Evolutionary conservation across 352 stramenopile genomes (phyloP).

Genomic region (Globisporangium cederbergense): DNA sequence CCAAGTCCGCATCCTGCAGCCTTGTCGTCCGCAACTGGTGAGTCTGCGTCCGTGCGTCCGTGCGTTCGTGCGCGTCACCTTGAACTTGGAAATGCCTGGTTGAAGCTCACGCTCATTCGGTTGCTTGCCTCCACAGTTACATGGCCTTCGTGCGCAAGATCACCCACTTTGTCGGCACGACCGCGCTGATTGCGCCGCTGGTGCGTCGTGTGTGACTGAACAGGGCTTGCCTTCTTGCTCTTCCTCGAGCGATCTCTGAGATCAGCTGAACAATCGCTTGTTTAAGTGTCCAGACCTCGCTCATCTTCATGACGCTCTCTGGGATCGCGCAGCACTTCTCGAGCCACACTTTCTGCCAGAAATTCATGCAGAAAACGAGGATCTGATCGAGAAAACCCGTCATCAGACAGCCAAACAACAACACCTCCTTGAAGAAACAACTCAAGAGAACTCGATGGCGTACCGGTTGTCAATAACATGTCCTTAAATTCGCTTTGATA

Average conservation of each 20-base stretch:
- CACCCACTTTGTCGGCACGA: slow-evolving; percentile 21
- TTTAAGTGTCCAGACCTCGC: slow-evolving; percentile 12
- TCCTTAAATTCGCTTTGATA: no score
- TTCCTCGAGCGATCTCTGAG: no score
- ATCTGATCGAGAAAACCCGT: not conserved
- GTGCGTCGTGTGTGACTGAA: slow-evolving; percentile 4
- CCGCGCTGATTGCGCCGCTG: slow-evolving; percentile 17
- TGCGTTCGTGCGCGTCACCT: slow-evolving; percentile 2
- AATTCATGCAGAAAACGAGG: slow-evolving; percentile 19
- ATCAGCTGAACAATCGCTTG: no score
- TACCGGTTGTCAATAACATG: no score
- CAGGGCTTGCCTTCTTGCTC: no score
- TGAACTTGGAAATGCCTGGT: not conserved
- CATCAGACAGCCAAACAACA: not conserved
- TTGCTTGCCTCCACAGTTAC: slow-evolving; percentile 8
- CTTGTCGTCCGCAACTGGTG: slow-evolving; percentile 34
- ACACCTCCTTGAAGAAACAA: not conserved
- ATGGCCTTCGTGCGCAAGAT: slow-evolving; percentile 24
- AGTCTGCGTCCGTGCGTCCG: no score
- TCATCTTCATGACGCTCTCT: slow-evolving; percentile 20
- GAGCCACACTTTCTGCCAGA: not conserved
- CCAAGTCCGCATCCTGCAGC: slow-evolving; percentile 24
- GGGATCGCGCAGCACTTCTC: slow-evolving; percentile 12
- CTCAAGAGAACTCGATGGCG: not conserved
- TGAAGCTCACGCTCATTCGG: slow-evolving; percentile 1